These are phyloP conservation scores for Penium margaritaceum DNA, from an alignment of 139 green algal genomes.

Conservation along the genomic window DNA sequence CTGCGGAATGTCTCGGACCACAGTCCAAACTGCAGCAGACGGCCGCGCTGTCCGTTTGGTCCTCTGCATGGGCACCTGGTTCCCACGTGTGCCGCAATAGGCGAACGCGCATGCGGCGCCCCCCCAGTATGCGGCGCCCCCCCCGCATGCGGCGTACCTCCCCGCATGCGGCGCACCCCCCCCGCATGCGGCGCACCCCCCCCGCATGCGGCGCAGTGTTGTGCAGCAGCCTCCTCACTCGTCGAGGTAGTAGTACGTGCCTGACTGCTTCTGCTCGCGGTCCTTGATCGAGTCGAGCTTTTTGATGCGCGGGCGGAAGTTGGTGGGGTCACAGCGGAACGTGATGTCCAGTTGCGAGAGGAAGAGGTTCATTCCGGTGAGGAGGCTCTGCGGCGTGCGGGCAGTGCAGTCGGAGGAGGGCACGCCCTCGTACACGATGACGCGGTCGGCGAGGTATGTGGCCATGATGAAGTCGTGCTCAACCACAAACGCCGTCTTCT, in stretches of 20 bases:
- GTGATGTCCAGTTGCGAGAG: slow-evolving; percentile 88
- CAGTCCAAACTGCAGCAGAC: too few species aligned
- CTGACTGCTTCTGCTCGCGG: slow-evolving; percentile 86
- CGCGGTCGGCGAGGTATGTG: slow-evolving; percentile 91
- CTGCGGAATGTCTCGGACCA: too few species aligned
- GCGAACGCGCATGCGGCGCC: too few species aligned
- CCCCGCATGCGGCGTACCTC: too few species aligned
- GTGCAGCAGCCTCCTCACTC: too few species aligned
- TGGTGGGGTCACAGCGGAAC: slow-evolving; percentile 94
- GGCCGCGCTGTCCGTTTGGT: too few species aligned
- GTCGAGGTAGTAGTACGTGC: slow-evolving; percentile 68
- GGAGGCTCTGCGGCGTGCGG: slow-evolving; percentile 64
- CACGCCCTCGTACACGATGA: slow-evolving; percentile 92
- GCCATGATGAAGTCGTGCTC: slow-evolving; percentile 99
- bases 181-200: too few species aligned
- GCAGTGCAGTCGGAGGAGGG: slow-evolving; percentile 72
- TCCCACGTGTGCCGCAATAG: too few species aligned
- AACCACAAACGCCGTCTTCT: slow-evolving; percentile 99
- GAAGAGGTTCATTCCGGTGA: slow-evolving; percentile 61
- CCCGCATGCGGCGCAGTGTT: too few species aligned
- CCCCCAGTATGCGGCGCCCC: too few species aligned
- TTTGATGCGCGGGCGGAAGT: slow-evolving; percentile 97
- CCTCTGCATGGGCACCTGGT: too few species aligned
- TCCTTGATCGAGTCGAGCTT: slow-evolving; percentile 90
- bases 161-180: too few species aligned